Evolutionary conservation across 129 eudicot genomes (phyloP), one percentile per base, ranked within the genome.

Genomic region (Tagetes patula): DNA sequence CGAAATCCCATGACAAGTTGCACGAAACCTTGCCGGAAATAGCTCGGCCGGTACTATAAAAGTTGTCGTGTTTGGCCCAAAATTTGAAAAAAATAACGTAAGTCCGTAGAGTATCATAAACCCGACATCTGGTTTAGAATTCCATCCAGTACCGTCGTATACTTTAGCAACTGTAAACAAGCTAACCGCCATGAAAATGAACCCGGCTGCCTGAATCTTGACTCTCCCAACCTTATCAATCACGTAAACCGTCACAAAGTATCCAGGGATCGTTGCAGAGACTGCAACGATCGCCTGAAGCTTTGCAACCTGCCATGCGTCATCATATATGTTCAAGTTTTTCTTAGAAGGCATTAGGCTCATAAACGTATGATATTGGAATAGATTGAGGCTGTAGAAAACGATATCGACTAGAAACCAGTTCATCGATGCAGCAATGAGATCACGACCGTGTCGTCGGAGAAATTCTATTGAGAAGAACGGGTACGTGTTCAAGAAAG

Each of bases 1-100:
- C 0, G 89, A 79, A 33, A 87, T 84, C 43, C 92, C 92, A 70
- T 87, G 89, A 65, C 89, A 87, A 0, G 92, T 84, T 1, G 92
- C 80, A 8, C 92, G 79, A 70, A 87, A 84, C 49, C 92, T 80
- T 1, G 89, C 89, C 3, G 89, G 92, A 36, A 87, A 87, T 6
- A 87, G 88, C 82, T 87, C 92, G 0, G 92, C 92, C 0, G 89
- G 89, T 20, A 87, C 89, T 65, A 87, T 82, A 60, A 87, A 87
- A 2, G 92, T 87, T 31, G 87, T 87, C 13, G 92, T 84, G 31
- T 87, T 87, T 9, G 87, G 92, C 36, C 92, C 89, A 3, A 87
- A 87, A 56, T 87, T 87, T 2, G 89, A 82, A 71, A 87, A 84
- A 70, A 87, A 84, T 36, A 87, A 84, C 0, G 82, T 47, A n/a